phyloP scores from a whole-genome alignment of 83 land plant species.

The Diphasiastrum complanatum region DNA sequence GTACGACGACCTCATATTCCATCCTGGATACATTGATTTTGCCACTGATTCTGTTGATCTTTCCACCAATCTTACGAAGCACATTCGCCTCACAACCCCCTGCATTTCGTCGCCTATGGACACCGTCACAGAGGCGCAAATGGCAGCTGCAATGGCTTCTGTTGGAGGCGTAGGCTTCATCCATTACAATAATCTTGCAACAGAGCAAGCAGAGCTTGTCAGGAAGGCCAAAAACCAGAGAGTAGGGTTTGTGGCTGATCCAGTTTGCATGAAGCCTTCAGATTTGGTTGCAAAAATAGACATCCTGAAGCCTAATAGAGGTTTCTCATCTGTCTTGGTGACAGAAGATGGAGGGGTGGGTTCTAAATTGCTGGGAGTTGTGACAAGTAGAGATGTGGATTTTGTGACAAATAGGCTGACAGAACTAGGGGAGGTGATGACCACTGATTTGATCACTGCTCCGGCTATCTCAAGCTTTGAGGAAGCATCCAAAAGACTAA shows the following conservation, averaged over 20 bases:
- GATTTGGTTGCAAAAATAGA: slow-evolving; percentile 34
- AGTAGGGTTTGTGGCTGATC: slow-evolving; percentile 47
- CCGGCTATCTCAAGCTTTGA: slow-evolving; percentile 47
- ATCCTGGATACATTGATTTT: slow-evolving; percentile 77
- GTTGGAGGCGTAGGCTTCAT: slow-evolving; percentile 80
- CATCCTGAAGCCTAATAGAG: slow-evolving; percentile 23
- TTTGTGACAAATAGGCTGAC: slow-evolving; percentile 26
- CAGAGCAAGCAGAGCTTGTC: slow-evolving; percentile 52
- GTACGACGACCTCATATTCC: slow-evolving; percentile 91
- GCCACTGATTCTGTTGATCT: slow-evolving; percentile 70
- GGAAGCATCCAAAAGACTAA: slow-evolving; percentile 40
- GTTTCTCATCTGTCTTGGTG: slow-evolving; percentile 42
- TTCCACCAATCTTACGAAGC: slow-evolving; percentile 53
- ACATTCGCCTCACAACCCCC: slow-evolving; percentile 58
- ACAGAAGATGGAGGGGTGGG: slow-evolving; percentile 46
- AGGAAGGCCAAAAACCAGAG: slow-evolving; percentile 49
- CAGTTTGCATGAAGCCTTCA: slow-evolving; percentile 40
- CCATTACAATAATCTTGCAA: slow-evolving; percentile 61
- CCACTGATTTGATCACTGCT: slow-evolving; percentile 25
- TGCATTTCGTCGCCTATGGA: slow-evolving; percentile 97
- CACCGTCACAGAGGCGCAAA: slow-evolving; percentile 85
- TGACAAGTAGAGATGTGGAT: slow-evolving; percentile 47
- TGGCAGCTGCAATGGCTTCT: slow-evolving; percentile 95
- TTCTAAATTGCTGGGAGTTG: slow-evolving; percentile 61
- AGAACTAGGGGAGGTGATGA: slow-evolving; percentile 46